Evolutionary conservation across 2,329 filamentous ascomycete species (phyloP).

Genomic region (Neonectria sp.): DNA sequence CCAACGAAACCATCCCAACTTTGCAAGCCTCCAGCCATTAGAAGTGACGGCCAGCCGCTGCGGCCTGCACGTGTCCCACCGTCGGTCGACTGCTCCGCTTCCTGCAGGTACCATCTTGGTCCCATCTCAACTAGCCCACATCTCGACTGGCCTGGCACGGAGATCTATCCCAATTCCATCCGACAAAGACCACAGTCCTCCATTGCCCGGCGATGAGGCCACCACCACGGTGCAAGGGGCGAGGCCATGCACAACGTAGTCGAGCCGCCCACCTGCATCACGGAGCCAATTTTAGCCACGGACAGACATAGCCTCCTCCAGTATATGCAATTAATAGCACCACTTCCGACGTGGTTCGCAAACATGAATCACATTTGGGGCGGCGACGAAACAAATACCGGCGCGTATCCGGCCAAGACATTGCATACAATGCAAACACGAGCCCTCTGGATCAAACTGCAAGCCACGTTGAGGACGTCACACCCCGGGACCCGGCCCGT

Average conservation of each 20-base stretch:
- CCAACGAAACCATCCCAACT: constrained; percentile 1
- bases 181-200: constrained; percentile 3
- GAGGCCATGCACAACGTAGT: not conserved
- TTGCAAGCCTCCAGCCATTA: constrained; percentile 15
- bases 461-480: constrained; percentile 39
- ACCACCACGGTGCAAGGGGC: constrained; percentile 11
- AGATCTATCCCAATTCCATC: constrained; percentile 39
- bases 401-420: constrained; percentile 26
- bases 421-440: constrained; percentile 28
- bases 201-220: constrained; percentile 14
- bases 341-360: constrained; percentile 12
- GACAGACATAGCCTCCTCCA: not conserved
- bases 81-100: constrained; percentile 34
- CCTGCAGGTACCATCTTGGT: constrained; percentile 47
- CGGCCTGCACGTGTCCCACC: constrained; percentile 37
- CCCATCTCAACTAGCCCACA: constrained; percentile 35
- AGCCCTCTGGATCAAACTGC: constrained; percentile 38
- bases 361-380: constrained; percentile 9
- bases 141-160: constrained; percentile 31
- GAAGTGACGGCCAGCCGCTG: constrained; percentile 4
- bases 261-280: constrained; percentile 1
- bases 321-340: constrained; percentile 9
- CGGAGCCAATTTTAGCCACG: constrained; percentile 12
- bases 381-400: constrained; percentile 20
- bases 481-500: constrained; percentile 24